Evolutionary conservation across 148 eudicot species (phyloP).

Genomic region (Tetragonia tetragonoides): DNA sequence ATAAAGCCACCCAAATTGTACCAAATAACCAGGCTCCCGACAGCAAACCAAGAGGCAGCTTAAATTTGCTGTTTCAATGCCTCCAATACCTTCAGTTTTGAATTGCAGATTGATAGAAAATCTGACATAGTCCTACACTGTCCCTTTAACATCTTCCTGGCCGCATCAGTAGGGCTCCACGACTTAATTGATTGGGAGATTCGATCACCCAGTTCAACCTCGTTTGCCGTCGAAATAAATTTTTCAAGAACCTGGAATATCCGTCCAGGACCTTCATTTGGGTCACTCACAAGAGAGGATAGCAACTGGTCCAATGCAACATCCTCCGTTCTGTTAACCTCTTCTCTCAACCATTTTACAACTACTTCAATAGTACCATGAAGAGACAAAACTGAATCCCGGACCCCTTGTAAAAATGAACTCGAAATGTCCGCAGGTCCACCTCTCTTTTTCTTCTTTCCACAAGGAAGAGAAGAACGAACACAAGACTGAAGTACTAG

Average conservation of each 20-base stretch:
- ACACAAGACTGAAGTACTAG: constrained; percentile 65
- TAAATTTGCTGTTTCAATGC: constrained; percentile 49
- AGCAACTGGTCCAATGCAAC: constrained; percentile 44
- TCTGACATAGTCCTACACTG: constrained; percentile 47
- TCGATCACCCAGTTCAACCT: constrained; percentile 61
- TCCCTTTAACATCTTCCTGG: constrained; percentile 50
- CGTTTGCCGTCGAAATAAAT: constrained; percentile 31
- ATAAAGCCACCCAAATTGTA: neutral
- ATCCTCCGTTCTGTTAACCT: constrained; percentile 44
- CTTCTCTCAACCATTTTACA: constrained; percentile 58
- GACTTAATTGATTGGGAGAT: constrained; percentile 55
- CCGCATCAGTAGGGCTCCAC: constrained; percentile 69
- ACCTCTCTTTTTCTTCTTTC: constrained; percentile 94
- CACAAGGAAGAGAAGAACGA: constrained; percentile 65
- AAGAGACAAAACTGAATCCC: constrained; percentile 52
- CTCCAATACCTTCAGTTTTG: constrained; percentile 53
- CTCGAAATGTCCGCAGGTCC: constrained; percentile 52
- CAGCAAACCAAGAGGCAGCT: constrained; percentile 1
- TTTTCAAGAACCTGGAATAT: constrained; percentile 45
- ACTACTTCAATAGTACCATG: constrained; percentile 50
- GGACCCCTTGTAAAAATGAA: constrained; percentile 41
- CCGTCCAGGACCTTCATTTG: constrained; percentile 62
- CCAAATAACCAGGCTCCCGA: neutral
- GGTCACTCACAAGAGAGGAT: constrained; percentile 36
- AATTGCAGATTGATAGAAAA: constrained; percentile 68